Evolutionary conservation across 495 filamentous ascomycete species (phyloP).

Genomic region (Podospora tetraspora): DNA sequence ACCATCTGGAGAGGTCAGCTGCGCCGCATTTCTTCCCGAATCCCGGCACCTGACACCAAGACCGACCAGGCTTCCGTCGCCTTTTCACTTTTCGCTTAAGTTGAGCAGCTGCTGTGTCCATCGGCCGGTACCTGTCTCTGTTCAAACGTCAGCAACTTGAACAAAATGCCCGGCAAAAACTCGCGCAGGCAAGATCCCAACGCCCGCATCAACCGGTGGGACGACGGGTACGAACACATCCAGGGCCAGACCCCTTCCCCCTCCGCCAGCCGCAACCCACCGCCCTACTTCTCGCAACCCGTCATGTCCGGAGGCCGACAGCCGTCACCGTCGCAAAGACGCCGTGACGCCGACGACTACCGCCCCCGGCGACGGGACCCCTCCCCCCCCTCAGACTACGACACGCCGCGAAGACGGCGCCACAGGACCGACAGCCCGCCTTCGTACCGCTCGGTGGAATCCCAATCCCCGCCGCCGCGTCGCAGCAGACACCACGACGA

Average conservation of each 20-base stretch:
- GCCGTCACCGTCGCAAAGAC: neutral
- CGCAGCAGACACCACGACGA: conserved; percentile 6
- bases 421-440: conserved; percentile 10
- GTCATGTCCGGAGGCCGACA: conserved; percentile 6
- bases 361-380: neutral
- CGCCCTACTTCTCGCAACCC: conserved; percentile 11
- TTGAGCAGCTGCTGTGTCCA: neutral
- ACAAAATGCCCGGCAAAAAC: conserved; percentile 8
- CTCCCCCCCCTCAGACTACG: neutral
- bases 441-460: neutral
- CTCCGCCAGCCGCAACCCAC: neutral
- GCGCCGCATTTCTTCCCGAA: neutral
- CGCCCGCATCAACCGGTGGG: conserved; percentile 23
- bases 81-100: neutral
- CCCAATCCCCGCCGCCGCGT: conserved; percentile 1
- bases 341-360: conserved; percentile 2
- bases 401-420: neutral
- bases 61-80: neutral
- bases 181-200: conserved; percentile 17
- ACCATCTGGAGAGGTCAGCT: neutral
- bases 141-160: conserved; percentile 1
- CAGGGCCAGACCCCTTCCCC: conserved; percentile 7
- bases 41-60: neutral
- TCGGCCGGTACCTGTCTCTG: neutral
- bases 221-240: conserved; percentile 24